Evolutionary conservation across 805 yeast species (phyloP), one percentile per base, ranked within the genome.

Genomic region (Candida ortonii): DNA sequence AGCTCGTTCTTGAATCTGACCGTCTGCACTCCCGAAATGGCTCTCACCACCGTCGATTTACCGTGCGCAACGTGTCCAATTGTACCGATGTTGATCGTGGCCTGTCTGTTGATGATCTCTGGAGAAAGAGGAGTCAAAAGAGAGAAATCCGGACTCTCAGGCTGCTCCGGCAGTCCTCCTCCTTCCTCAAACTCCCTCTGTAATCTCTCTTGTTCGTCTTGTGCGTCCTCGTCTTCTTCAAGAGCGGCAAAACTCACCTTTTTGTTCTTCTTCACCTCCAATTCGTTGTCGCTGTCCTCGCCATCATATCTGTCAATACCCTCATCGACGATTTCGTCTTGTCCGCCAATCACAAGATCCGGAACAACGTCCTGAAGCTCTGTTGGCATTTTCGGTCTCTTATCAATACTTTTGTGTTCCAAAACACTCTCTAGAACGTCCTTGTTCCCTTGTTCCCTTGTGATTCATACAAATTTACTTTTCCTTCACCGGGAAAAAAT

Each of bases 31-130:
- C 98, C 97, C 3, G 97, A 89, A 50, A 93, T 93, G 55, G 97
- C 97, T 52, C 97, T 97, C 40, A 97, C 93, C 57, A 90, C 79
- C 33, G 97, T 89, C 49, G 97, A 88, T 69, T 90, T 90, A 68
- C 98, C 98, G 70, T 93, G 97, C 67, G 93, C 98, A 50, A 90
- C 97, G 64, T 90, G 98, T 49, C 98, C 98, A 60, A 90, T 90
- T 58, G 97, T 90, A 66, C 99, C 99, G 58, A 93, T 93, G 65
- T 93, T 93, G 61, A 93, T 87, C 31, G 99, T 93, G 44, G 99
- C 99, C 70, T 93, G 99, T 76, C 98, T 84, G 64, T 85, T 86
- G 67, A 93, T 93, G 59, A 93, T 94, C 57, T 89, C 98, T 35
- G 95, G 93, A 6, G 94, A 82, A 44, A 86, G 69, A 21, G 98